phyloP scores from a whole-genome alignment of 257 asterid species.

The Solanum sparsipilum region DNA sequence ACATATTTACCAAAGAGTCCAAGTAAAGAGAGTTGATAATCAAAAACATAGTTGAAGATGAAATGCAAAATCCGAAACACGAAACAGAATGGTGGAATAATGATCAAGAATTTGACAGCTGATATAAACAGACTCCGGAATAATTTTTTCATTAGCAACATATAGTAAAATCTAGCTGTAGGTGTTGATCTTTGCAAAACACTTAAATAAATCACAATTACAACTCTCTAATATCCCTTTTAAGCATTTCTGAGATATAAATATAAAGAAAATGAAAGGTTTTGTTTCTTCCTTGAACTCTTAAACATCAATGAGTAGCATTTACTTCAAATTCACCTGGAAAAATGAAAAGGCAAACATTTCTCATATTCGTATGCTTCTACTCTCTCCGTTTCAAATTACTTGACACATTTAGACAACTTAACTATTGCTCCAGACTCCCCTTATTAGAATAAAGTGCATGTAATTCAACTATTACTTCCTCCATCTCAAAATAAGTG shows the following conservation, averaged over 20 bases:
- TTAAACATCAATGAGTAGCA: too few relatives aligned
- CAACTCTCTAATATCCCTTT: too few relatives aligned
- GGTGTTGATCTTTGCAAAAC: not conserved
- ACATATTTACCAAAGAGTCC: not conserved
- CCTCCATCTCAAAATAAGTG: too few relatives aligned
- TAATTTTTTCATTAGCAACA: not conserved
- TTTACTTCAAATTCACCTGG: too few relatives aligned
- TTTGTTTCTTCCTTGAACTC: not conserved
- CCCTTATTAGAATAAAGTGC: too few relatives aligned
- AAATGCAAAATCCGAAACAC: not conserved
- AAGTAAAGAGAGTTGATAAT: not conserved
- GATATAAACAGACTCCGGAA: not conserved
- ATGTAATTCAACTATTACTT: too few relatives aligned
- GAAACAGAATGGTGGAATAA: not conserved
- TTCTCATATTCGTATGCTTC: too few relatives aligned
- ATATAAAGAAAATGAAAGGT: not conserved
- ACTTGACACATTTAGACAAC: too few relatives aligned
- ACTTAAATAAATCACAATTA: too few relatives aligned
- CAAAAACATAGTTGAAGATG: not conserved
- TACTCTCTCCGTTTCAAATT: too few relatives aligned
- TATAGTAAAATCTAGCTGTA: not conserved
- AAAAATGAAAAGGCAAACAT: too few relatives aligned
- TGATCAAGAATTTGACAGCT: not conserved
- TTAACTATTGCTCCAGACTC: too few relatives aligned
- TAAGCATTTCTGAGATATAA: not conserved